Base-by-base conservation (phyloP, 2,329 filamentous ascomycete genomes). In the Onygena corvina region DNA sequence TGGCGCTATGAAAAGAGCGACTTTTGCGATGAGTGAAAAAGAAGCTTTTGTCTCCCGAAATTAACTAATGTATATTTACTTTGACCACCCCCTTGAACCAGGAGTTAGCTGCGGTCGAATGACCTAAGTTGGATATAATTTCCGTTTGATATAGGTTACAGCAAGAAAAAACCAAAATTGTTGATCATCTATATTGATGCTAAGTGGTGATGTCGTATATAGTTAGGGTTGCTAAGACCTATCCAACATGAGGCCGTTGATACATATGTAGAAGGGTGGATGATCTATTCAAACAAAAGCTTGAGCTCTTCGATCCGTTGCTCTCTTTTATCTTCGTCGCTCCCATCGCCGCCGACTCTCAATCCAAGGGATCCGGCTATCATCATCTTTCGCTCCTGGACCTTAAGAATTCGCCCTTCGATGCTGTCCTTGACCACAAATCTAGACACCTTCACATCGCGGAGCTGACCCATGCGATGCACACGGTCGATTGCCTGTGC, bases 401-500 rank as follows among this genome's bases (percentile, higher is more conserved):
- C 81, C 65, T 76, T 80, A 56, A 98, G 65, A 88, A 98, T 98
- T 65, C 90, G 81, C 66, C 92, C 86, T 71, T 98, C 92, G 33
- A 98, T 93, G 56, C 87, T 95, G 42, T 83, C 80, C 66, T 84
- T 83, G 1, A 94, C 85, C 51, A 98, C 84, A 61, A 96, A 96
- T 23, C 92, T 74, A 57, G 83, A 83, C 0, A 98, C 89, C 50
- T 80, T 79, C 1, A 98, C 92, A 59, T 90, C 85, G 12, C 80
- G 76, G 46, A 84, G 81, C 65, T 98, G 92, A 0, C 92, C 92
- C 86, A 98, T 95, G 6, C 92, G 80, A 70, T 98, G 92, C 29
- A 98, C 88, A 1, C 92, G 86, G 69, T 98, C 92, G 60, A 98
- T 96, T 6, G 92, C 92, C 67, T 98, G 92, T 3, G 89, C 87